Evolutionary conservation across 129 eudicot species (phyloP), one percentile per base, ranked within the genome.

Genomic region (Logfia minima): DNA sequence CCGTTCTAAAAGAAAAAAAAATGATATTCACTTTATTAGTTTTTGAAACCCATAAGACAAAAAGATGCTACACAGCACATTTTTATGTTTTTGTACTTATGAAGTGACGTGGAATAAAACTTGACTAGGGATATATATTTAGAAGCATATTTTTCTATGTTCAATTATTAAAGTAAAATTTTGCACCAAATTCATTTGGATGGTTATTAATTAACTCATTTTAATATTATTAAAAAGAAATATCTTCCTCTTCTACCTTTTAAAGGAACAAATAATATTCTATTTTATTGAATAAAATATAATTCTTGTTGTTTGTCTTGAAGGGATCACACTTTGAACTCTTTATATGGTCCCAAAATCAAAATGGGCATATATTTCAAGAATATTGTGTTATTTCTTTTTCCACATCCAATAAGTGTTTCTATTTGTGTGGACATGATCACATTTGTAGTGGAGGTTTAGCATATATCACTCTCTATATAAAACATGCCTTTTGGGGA

Each of bases 331-430:
- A 66, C 75, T 51, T 80, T 80, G 67, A 73, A 79, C 78, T 79
- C 68, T 79, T 79, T 52, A 29, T 8, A 80, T 80, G 83, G 83
- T 80, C 83, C 83, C 83, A 80, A 73, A 73, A 66, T 73, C 83
- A 73, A 73, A 78, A 69, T 78, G 82, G 61, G 45, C 76, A 78
- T 69, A 23, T 58, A 73, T 66, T 70, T 55, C 51, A 80, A 73
- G 83, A 73, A 80, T 80, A 80, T 72, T 51, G 23, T 71, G 65
- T 79, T 66, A 79, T 79, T 65, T 72, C 72, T 73, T 72, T 66
- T 65, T 32, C 45, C 45, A 80, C 67, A 52, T 28, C 77, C 75
- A 80, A 23, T 66, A 66, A 35, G 79, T 39, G 79, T 66, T 73
- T 72, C 75, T 73, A 73, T 80, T 71, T 73, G 69, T 80, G 83